Evolutionary conservation across 352 stramenopile species (phyloP).

Genomic region (Globisporangium recalcitrans): DNA sequence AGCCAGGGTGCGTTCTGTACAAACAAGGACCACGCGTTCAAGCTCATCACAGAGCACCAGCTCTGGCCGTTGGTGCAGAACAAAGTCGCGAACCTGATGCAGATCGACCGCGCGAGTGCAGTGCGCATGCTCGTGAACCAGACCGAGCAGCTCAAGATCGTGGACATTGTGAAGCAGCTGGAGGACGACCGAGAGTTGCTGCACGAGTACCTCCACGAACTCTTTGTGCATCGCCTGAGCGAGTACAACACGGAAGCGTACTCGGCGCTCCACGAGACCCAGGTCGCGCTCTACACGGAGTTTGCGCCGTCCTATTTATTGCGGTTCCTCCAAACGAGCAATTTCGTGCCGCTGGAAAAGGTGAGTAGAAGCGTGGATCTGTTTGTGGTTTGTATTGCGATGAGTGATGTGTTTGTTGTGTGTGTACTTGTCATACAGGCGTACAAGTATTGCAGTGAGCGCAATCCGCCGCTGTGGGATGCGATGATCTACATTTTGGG

Average conservation of each 20-base stretch:
- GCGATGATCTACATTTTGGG: conserved; percentile 86
- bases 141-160: conserved; percentile 74
- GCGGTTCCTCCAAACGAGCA: conserved; percentile 75
- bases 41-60: conserved; percentile 80
- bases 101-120: conserved; percentile 63
- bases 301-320: conserved; percentile 60
- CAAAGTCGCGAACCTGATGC: conserved; percentile 74
- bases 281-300: conserved; percentile 71
- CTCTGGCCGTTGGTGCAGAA: conserved; percentile 73
- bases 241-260: conserved; percentile 83
- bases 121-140: conserved; percentile 80
- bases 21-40: conserved; percentile 84
- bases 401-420: not conserved
- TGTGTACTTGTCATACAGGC: conserved; percentile 26
- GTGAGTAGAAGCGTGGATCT: conserved; percentile 16
- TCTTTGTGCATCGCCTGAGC: conserved; percentile 58
- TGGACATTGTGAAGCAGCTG: conserved; percentile 71
- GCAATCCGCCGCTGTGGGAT: conserved; percentile 67
- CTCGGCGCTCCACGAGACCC: conserved; percentile 59
- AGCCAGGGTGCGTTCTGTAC: conserved; percentile 80
- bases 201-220: conserved; percentile 73
- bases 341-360: conserved; percentile 82
- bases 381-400: not conserved
- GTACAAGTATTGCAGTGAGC: conserved; percentile 75
- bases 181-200: conserved; percentile 59